phyloP scores from a whole-genome alignment of 352 stramenopile species.

The Phytophthora macrochlamydospora region DNA sequence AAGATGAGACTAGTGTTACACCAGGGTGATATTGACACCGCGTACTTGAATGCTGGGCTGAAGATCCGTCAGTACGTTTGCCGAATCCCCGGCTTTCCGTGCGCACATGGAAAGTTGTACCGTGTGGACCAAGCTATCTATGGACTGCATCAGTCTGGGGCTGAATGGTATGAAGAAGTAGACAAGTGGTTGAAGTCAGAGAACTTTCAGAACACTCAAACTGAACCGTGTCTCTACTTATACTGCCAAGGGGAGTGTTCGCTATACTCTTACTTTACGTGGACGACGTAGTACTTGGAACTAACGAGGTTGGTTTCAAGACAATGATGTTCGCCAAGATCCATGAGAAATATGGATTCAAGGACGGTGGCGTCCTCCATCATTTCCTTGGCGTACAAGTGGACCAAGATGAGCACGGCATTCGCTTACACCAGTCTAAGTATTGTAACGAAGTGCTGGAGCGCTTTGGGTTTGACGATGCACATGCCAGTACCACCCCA shows the following conservation, averaged over 20 bases:
- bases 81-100: conserved; percentile 2
- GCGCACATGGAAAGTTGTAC: conserved; percentile 8
- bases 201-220: background rate
- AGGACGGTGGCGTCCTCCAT: conserved; percentile 9
- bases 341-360: conserved; percentile 22
- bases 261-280: background rate
- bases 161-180: conserved; percentile 19
- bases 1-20: conserved; percentile 8
- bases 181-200: conserved; percentile 5
- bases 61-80: conserved; percentile 19
- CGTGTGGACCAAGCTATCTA: conserved; percentile 11
- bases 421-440: conserved; percentile 9
- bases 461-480: conserved; percentile 2
- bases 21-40: conserved; percentile 17
- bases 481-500: conserved; percentile 1
- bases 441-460: conserved; percentile 5
- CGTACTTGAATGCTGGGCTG: conserved; percentile 14
- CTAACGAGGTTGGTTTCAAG: conserved; percentile 17
- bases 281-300: conserved; percentile 12
- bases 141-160: conserved; percentile 18
- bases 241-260: conserved; percentile 8
- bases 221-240: conserved; percentile 10
- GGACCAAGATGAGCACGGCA: conserved; percentile 6
- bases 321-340: conserved; percentile 13
- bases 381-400: conserved; percentile 15